These are phyloP conservation scores for Mucor saturninus DNA, from an alignment of 371 early-diverging fungal species.

Conservation along the genomic window DNA sequence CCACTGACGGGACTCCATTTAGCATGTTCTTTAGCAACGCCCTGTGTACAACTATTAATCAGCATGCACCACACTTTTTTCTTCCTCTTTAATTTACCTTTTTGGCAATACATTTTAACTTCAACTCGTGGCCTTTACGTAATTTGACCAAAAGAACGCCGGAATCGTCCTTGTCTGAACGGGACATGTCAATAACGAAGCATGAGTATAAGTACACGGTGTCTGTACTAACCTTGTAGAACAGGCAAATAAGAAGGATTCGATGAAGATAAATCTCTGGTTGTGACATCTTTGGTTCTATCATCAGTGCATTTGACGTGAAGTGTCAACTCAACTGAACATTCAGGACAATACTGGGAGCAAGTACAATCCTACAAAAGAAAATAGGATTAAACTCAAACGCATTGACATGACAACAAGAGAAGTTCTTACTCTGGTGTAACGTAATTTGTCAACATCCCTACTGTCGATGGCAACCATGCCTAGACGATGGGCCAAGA, in stretches of 20 bases:
- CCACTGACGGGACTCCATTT: conserved; percentile 98
- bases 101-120: conserved; percentile 85
- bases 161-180: conserved; percentile 62
- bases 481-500: conserved; percentile 98
- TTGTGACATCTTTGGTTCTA: conserved; percentile 79
- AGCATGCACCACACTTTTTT: neutral
- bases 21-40: conserved; percentile 97
- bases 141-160: conserved; percentile 93
- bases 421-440: conserved; percentile 69
- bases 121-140: conserved; percentile 91
- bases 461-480: conserved; percentile 93
- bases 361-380: conserved; percentile 86
- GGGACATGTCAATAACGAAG: neutral
- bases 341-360: conserved; percentile 84
- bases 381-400: neutral
- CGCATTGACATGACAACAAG: neutral
- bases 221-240: conserved; percentile 52
- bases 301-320: conserved; percentile 86
- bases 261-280: conserved; percentile 78
- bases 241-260: conserved; percentile 84
- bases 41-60: conserved; percentile 56
- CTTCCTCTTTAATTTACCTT: conserved; percentile 51
- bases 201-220: neutral
- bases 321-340: conserved; percentile 89
- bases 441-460: conserved; percentile 79